A percentile compares a stretch with the other conserved stretches of the same genome.
These are phyloP conservation scores for Artomyces pyxidatus DNA, from an alignment of 768 basidiomycete genomes.

Conservation along the genomic window DNA sequence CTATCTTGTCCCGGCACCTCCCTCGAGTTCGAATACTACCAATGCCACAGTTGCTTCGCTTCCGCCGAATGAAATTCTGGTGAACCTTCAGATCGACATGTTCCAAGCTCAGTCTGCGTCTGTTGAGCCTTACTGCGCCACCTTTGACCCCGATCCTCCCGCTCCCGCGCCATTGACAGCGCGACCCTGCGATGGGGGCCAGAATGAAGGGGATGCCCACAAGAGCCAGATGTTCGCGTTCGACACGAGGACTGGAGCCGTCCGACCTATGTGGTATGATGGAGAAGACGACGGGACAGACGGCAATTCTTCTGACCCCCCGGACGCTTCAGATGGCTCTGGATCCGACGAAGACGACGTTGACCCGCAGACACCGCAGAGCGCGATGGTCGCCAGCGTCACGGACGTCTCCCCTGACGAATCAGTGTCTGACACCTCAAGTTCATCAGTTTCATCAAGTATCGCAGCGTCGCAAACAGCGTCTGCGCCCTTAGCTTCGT, in stretches of 20 bases:
- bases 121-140: constrained; percentile 46
- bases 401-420: neutral
- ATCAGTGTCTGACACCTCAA: neutral
- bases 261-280: constrained; percentile 46
- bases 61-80: constrained; percentile 21
- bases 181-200: constrained; percentile 30
- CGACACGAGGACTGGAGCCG: constrained; percentile 34
- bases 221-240: constrained; percentile 56
- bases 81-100: constrained; percentile 38
- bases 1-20: constrained; percentile 16
- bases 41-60: constrained; percentile 2
- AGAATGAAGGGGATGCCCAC: constrained; percentile 20
- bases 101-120: constrained; percentile 29
- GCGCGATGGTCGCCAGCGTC: constrained; percentile 5
- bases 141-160: constrained; percentile 47
- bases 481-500: constrained; percentile 1
- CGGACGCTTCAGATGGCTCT: constrained; percentile 1
- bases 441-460: neutral
- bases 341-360: constrained; percentile 6
- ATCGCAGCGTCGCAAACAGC: neutral
- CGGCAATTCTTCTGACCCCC: constrained; percentile 13
- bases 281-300: constrained; percentile 22
- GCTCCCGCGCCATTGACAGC: constrained; percentile 42
- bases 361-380: constrained; percentile 7
- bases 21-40: constrained; percentile 1